Evolutionary conservation across 208 protist species (phyloP), one percentile per base, ranked within the genome.

Genomic region (Leishmania major): DNA sequence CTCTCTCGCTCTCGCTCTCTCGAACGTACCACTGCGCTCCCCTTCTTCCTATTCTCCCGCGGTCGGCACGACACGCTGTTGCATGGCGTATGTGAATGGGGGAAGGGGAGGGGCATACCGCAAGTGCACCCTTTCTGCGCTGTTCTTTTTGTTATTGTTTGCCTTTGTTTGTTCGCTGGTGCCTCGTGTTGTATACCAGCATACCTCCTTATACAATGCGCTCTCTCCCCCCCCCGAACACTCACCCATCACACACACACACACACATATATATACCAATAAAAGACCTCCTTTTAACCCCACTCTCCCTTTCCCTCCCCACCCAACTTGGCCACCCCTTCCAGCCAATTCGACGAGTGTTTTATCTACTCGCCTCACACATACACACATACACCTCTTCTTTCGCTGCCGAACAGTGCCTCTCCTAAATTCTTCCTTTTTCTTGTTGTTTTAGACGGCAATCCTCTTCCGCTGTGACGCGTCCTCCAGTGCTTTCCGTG

Each of bases 361-460:
- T 40, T 40, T 40, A 1, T 40, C 40, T 40, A 40, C 40, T 40
- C 40, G 40, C 40, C 40, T 40, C 45, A 47, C 45, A 47, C 7
- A 47, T 7, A 11, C 19, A 59, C 53, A 59, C 6, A 59, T 19
- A 59, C 55, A 59, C 22, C 4, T 3, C 5, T 22, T 59, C 25
- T 59, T 59, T 28, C 22, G 0, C 55, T 25, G 22, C 7, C 55
- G 22, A 59, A 6, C 22, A 80, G 59, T n/a, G 25, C 40, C 25
- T 75, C 45, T n/a, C 80, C n/a, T 75, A 51, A 15, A 47, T 53
- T 25, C 55, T 47, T 60, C 53, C 22, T 73, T 59, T 80, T 72
- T 25, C 22, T 80, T 31, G 57, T 43, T 84, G 73, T 81, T 47
- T 10, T 47, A 0, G 8, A 11, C 10, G 10, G 45, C 45, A 47